Evolutionary conservation across 148 eudicot genomes (phyloP).

Genomic region (Fagopyrum homotropicum): DNA sequence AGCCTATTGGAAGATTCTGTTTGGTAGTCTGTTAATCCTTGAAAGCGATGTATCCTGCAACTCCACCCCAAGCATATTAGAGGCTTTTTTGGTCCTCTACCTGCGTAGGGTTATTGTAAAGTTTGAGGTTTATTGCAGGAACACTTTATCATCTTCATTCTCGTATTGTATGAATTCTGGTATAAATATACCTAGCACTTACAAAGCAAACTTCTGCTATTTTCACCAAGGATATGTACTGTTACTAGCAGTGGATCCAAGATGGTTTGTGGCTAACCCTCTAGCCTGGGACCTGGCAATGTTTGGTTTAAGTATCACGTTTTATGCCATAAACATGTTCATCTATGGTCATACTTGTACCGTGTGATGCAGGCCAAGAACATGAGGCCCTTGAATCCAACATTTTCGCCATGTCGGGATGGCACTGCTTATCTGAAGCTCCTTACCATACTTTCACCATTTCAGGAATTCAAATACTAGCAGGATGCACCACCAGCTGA

Average conservation of each 20-base stretch:
- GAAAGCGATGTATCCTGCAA: neutral
- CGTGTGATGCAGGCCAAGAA: neutral
- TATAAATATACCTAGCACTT: no score
- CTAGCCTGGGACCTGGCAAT: no score
- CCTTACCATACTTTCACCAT: neutral
- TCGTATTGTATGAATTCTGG: no score
- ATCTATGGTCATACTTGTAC: neutral
- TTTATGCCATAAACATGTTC: neutral
- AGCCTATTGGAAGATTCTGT: neutral
- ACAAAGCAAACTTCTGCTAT: neutral
- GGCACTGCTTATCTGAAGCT: neutral
- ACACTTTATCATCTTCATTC: no score
- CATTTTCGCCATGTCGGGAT: no score
- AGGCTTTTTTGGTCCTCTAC: no score
- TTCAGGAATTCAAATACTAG: neutral
- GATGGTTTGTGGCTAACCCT: neutral
- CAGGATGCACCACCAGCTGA: neutral
- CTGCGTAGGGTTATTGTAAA: no score
- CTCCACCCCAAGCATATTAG: no score
- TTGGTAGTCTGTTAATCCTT: neutral
- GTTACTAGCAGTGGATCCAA: neutral
- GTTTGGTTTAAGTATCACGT: neutral
- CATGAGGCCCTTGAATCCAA: neutral
- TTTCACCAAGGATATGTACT: neutral
- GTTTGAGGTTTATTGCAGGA: no score